These are phyloP conservation scores for Verticillium dahliae DNA, from an alignment of 2,329 filamentous ascomycete genomes.

Conservation along the genomic window DNA sequence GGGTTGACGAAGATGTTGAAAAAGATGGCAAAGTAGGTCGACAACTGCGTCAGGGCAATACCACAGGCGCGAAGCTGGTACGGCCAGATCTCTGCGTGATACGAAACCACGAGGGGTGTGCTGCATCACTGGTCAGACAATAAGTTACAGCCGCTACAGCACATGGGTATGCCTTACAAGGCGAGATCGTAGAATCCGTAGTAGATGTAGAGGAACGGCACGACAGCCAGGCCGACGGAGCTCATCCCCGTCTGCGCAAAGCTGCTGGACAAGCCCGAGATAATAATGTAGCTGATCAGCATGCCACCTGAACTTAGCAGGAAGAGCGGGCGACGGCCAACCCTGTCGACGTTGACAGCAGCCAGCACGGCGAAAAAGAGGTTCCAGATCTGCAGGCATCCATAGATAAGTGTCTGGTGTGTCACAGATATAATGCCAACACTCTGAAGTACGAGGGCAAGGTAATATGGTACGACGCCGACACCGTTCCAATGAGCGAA, in stretches of 20 bases:
- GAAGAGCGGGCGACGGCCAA: constrained; percentile 17
- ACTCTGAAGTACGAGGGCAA: constrained; percentile 21
- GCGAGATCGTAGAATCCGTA: constrained; percentile 20
- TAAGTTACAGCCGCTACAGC: background rate
- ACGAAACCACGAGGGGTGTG: constrained; percentile 21
- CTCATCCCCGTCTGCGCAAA: constrained; percentile 22
- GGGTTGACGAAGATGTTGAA: constrained; percentile 33
- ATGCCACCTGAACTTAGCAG: constrained; percentile 14
- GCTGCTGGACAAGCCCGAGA: constrained; percentile 30
- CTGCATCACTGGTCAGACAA: constrained; percentile 19
- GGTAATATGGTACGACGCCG: constrained; percentile 26
- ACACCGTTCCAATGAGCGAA: constrained; percentile 30
- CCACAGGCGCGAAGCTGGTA: constrained; percentile 22
- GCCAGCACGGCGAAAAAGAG: constrained; percentile 20
- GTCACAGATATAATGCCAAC: constrained; percentile 20
- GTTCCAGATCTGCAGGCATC: constrained; percentile 18
- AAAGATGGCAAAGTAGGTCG: constrained; percentile 5
- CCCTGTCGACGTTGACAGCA: constrained; percentile 17
- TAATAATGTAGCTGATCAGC: constrained; percentile 27
- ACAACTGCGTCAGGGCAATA: constrained; percentile 13
- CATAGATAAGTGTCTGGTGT: constrained; percentile 21
- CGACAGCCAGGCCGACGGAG: constrained; percentile 25
- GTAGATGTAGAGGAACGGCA: constrained; percentile 36
- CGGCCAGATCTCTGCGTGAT: constrained; percentile 21
- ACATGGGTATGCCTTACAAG: background rate